Base-by-base conservation (phyloP, 2,329 filamentous ascomycete species). In the Ophiostoma quercus region DNA sequence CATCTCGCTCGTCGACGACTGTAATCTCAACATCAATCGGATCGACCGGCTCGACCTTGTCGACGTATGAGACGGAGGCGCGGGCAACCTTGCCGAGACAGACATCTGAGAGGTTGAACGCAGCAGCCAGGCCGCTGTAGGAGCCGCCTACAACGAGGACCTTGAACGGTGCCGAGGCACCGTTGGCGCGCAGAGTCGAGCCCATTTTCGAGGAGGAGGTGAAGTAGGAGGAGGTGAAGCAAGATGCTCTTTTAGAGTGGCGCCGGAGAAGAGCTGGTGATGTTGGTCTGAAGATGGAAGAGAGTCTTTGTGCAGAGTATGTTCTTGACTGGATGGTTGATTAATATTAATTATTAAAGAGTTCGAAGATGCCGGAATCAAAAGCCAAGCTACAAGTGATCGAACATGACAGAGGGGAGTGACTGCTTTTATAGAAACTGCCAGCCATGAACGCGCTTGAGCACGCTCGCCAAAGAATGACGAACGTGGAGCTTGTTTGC, bases 1-100 rank as follows among this genome's bases (percentile, higher is more conserved):
- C 91, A 81, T 94, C 91, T n/a, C 90, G 82, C 78, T 93, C 90
- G 75, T 94, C 90, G 32, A 92, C 87, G 29, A 94, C 84, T 29
- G 89, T 92, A 67, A 94, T 88, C 51, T 92, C 84, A 16, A 92
- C 78, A 1, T 86, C 82, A 63, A 89, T 81, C 72, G 70, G 69
- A 72, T 72, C 71, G 57, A 32, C 57, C 57, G 70, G 51, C 4
- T 66, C 37, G 37, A 25, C 39, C 3, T n/a, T 12, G n/a, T 66
- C 65, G 7, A 32, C 19, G 67, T 71, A 75, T 67, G 71, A 74
- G 66, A 71, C 73, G 25, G 70, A 76, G 67, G 81, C 80, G 16
- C 87, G 84, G n/a, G 85, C 80, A 8, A 79, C 76, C 71, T 82
- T 79, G 22, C 88, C 88, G 70, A 85, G 81, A 71, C 85, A 85